phyloP scores from a whole-genome alignment of 202 grass and related monocot species.

The Setaria italica region DNA sequence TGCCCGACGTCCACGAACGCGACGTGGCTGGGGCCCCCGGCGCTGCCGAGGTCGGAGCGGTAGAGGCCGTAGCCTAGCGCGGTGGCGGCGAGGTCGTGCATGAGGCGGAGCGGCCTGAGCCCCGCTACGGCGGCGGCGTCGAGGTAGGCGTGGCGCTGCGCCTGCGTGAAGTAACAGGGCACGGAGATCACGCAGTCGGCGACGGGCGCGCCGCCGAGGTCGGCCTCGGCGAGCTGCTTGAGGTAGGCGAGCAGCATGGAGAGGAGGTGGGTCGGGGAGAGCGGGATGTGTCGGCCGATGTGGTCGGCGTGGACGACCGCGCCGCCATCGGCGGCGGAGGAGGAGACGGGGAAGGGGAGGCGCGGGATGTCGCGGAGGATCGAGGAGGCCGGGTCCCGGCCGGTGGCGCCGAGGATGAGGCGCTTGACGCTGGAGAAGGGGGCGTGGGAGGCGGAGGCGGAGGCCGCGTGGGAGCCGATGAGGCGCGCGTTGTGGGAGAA shows the following conservation, averaged over 20 bases:
- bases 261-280: conserved; percentile 76
- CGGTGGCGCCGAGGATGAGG: conserved; percentile 49
- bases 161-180: conserved; percentile 88
- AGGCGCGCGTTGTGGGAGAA: conserved; percentile 79
- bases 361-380: conserved; percentile 55
- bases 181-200: conserved; percentile 85
- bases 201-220: conserved; percentile 59
- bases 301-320: conserved; percentile 62
- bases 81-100: conserved; percentile 90
- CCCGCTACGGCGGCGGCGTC: conserved; percentile 85
- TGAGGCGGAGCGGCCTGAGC: conserved; percentile 73
- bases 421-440: conserved; percentile 71
- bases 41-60: conserved; percentile 66
- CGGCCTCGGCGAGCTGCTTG: conserved; percentile 73
- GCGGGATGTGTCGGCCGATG: conserved; percentile 54
- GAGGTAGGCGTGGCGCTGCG: conserved; percentile 72
- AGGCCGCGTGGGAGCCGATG: conserved; percentile 54
- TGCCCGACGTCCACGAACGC: conserved; percentile 89
- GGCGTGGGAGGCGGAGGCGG: conserved; percentile 51
- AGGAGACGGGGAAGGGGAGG: conserved; percentile 61
- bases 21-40: conserved; percentile 44
- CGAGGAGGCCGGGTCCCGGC: neutral
- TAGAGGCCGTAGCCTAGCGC: conserved; percentile 97
- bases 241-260: conserved; percentile 85
- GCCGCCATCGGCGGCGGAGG: neutral